phyloP scores from a whole-genome alignment of 805 yeast genomes.

The Yamadazyma takamatsuzukensis region DNA sequence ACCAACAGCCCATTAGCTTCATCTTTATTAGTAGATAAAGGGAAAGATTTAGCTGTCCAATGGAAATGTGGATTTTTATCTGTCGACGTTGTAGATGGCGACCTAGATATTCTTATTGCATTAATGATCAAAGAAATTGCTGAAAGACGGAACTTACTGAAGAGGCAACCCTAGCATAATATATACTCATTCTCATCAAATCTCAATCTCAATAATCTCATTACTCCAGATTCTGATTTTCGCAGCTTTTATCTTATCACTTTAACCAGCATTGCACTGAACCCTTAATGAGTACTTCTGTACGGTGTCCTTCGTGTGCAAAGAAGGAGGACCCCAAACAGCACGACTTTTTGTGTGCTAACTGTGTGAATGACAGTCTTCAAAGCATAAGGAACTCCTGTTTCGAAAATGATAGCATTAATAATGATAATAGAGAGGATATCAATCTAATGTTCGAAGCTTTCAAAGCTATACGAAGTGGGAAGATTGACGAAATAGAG shows the following conservation, averaged over 20 bases:
- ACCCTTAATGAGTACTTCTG: not conserved
- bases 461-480: constrained; percentile 12
- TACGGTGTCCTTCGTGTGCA: constrained; percentile 17
- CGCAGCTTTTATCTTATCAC: too few species aligned
- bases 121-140: constrained; percentile 57
- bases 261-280: constrained; percentile 1
- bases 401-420: constrained; percentile 21
- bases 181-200: too few species aligned
- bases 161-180: too few species aligned
- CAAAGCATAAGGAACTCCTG: constrained; percentile 23
- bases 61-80: constrained; percentile 69
- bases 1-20: constrained; percentile 53
- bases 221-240: too few species aligned
- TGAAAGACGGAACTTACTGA: too few species aligned
- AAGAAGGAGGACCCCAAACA: constrained; percentile 6
- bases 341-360: constrained; percentile 20
- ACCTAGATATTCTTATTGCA: constrained; percentile 53
- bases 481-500: constrained; percentile 3
- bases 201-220: too few species aligned
- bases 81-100: constrained; percentile 47
- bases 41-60: constrained; percentile 49
- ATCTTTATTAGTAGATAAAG: constrained; percentile 56
- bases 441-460: constrained; percentile 25
- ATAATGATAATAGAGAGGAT: constrained; percentile 16
- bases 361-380: constrained; percentile 17